phyloP scores from a whole-genome alignment of 2,329 filamentous ascomycete genomes.

The Fusarium pseudocircinatum region DNA sequence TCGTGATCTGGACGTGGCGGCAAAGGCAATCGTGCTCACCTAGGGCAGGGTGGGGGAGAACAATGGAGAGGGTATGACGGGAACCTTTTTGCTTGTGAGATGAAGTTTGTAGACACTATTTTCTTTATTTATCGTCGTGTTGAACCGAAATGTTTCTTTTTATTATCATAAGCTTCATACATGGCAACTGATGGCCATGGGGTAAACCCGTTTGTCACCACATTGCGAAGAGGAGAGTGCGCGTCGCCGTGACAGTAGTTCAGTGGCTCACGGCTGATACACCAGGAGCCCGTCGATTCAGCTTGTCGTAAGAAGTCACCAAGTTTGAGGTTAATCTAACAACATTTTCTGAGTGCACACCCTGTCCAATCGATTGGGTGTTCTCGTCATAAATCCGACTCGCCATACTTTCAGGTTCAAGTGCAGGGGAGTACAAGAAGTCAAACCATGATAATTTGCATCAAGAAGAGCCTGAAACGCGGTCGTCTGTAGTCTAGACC shows the following conservation, averaged over 20 bases:
- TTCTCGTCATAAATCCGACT: background rate
- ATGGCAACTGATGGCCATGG: background rate
- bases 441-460: background rate
- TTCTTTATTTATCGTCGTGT: too few relatives aligned
- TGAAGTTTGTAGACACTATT: too few relatives aligned
- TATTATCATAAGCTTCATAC: too few relatives aligned
- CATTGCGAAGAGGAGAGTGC: background rate
- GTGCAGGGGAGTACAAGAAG: background rate
- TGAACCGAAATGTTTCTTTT: too few relatives aligned
- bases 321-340: background rate
- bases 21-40: background rate
- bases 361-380: rapidly evolving
- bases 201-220: background rate
- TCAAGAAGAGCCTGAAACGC: background rate
- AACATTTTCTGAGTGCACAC: too few relatives aligned
- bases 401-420: background rate
- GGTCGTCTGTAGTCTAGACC: background rate
- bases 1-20: background rate
- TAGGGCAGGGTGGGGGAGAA: background rate
- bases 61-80: background rate
- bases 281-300: background rate
- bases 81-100: background rate
- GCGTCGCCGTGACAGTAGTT: background rate
- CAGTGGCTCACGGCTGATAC: rapidly evolving
- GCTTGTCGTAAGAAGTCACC: background rate